Evolutionary conservation across 441 rosid species (phyloP).

Genomic region (Isatis lusitanica): DNA sequence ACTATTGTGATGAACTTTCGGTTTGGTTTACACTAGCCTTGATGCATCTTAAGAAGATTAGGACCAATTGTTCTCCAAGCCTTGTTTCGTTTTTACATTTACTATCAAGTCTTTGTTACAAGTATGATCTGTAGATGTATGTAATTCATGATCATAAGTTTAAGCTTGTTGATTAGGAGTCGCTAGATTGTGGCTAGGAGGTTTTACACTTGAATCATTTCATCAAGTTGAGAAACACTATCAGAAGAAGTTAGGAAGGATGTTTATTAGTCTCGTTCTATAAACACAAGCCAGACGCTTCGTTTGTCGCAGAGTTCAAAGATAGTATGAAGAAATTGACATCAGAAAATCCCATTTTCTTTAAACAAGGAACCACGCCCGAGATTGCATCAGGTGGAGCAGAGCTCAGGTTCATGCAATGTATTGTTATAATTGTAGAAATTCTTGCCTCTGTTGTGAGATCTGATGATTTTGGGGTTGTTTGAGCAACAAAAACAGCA

Average conservation of each 20-base stretch:
- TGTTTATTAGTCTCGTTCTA: constrained; percentile 42
- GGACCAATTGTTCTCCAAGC: no score
- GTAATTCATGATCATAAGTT: neutral
- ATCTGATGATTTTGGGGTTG: constrained; percentile 12
- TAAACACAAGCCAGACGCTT: constrained; percentile 76
- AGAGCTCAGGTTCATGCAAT: constrained; percentile 13
- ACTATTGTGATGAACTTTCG: neutral
- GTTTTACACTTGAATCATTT: neutral
- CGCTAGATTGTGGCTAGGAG: neutral
- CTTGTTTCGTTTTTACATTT: neutral
- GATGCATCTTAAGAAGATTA: neutral
- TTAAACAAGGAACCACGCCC: neutral
- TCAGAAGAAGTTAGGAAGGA: neutral
- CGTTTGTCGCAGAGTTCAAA: constrained; percentile 68
- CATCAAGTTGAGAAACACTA: neutral
- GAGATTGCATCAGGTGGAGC: constrained; percentile 20
- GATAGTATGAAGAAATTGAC: constrained; percentile 53
- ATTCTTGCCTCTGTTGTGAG: constrained; percentile 1
- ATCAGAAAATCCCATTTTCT: neutral
- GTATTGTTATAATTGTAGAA: constrained; percentile 13
- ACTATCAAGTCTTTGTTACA: neutral
- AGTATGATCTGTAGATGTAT: constrained; percentile 4
- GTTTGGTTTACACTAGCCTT: neutral
- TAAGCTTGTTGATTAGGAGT: neutral
- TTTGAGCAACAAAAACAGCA: neutral